These are phyloP conservation scores for Irpex sp. DNA, from an alignment of 1,284 basidiomycete genomes.

Conservation along the genomic window DNA sequence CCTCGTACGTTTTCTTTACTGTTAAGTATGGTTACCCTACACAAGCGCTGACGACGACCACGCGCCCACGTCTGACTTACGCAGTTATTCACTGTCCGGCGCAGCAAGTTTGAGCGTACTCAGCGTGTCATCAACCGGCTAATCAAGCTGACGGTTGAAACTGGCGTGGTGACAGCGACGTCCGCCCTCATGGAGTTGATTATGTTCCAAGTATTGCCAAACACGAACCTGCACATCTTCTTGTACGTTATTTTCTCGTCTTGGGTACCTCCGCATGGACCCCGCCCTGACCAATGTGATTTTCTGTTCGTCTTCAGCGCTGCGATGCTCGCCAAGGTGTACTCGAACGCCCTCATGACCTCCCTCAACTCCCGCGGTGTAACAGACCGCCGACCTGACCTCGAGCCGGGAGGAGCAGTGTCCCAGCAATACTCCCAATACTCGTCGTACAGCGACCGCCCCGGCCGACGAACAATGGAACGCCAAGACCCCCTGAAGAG, in stretches of 20 bases:
- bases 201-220: constrained; percentile 7
- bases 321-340: constrained; percentile 30
- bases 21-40: neutral
- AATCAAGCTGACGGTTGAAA: constrained; percentile 13
- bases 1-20: constrained; percentile 8
- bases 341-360: constrained; percentile 30
- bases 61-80: neutral
- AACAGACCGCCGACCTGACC: neutral
- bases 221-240: constrained; percentile 7
- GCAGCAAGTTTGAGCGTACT: constrained; percentile 5
- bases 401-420: neutral
- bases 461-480: neutral
- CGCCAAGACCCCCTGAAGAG: neutral
- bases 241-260: neutral
- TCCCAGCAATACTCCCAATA: neutral
- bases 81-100: neutral
- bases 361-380: constrained; percentile 9
- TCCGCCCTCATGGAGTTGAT: constrained; percentile 10
- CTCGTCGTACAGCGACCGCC: neutral
- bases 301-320: constrained; percentile 11
- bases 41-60: neutral
- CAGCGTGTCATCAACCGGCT: constrained; percentile 11
- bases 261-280: no score
- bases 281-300: no score
- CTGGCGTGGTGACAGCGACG: constrained; percentile 10